These are phyloP conservation scores for Solanum tacnaense DNA, from an alignment of 257 asterid genomes.

Conservation along the genomic window DNA sequence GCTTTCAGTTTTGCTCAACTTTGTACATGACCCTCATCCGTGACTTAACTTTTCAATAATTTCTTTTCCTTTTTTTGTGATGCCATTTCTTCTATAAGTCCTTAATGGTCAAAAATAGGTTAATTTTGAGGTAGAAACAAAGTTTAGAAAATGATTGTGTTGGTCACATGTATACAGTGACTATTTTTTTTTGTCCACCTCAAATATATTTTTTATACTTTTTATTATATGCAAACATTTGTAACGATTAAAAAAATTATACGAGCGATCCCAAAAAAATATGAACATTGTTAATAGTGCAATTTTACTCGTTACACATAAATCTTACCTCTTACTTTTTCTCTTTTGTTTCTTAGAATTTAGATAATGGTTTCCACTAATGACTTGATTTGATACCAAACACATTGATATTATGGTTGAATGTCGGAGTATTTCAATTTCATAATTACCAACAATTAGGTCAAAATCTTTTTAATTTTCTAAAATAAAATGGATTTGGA, in stretches of 20 bases:
- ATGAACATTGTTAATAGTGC: neutral
- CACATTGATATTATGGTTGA: neutral
- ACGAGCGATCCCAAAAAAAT: neutral
- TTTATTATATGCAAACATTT: neutral
- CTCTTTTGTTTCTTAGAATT: neutral
- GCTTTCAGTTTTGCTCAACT: neutral
- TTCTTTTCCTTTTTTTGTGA: neutral
- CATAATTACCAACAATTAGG: neutral
- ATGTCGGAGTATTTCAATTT: neutral
- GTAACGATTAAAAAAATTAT: too few relatives aligned
- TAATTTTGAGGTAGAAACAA: neutral
- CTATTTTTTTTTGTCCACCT: neutral
- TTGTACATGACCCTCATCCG: neutral
- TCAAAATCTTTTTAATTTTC: neutral
- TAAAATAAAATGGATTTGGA: neutral
- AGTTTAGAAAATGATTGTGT: neutral
- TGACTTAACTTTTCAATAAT: neutral
- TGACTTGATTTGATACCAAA: neutral
- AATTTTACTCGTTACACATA: neutral
- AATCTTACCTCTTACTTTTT: neutral
- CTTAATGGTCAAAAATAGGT: neutral
- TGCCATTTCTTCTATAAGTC: neutral
- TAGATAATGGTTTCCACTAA: neutral
- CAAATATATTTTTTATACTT: neutral
- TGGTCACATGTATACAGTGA: neutral